A percentile compares a stretch with the other conserved stretches of the same genome.
phyloP scores from a whole-genome alignment of 495 filamentous ascomycete genomes.

The Aspergillus asperescens region DNA sequence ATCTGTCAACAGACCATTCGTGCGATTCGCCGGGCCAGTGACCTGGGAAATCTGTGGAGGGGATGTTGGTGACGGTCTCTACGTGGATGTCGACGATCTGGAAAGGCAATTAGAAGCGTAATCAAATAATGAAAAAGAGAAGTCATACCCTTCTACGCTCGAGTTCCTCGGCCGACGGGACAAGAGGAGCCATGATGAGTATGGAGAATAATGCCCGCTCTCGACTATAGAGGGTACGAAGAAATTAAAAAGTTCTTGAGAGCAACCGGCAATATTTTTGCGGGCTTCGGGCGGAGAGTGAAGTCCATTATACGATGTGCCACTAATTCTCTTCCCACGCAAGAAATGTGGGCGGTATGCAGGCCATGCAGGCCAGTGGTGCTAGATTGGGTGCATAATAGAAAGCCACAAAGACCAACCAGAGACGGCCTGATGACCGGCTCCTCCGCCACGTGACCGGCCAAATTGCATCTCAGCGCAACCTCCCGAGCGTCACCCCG shows the following conservation, averaged over 20 bases:
- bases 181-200: slow-evolving; percentile 43
- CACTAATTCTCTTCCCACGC: not conserved
- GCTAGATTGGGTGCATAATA: slow-evolving; percentile 20
- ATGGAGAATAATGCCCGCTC: slow-evolving; percentile 4
- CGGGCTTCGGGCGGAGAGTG: slow-evolving; percentile 27
- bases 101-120: slow-evolving; percentile 17
- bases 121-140: not conserved
- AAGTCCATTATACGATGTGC: slow-evolving; percentile 13
- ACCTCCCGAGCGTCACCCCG: slow-evolving; percentile 33
- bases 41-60: slow-evolving; percentile 83
- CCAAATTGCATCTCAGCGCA: slow-evolving; percentile 39
- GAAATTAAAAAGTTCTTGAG: slow-evolving; percentile 33
- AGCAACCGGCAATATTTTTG: slow-evolving; percentile 39
- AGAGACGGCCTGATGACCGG: slow-evolving; percentile 40
- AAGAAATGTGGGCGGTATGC: not conserved
- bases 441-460: slow-evolving; percentile 35
- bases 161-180: slow-evolving; percentile 46
- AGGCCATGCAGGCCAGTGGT: not conserved
- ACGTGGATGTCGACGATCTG: slow-evolving; percentile 80
- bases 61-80: slow-evolving; percentile 83
- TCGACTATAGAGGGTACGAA: slow-evolving; percentile 15
- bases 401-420: slow-evolving; percentile 28
- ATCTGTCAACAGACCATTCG: slow-evolving; percentile 73
- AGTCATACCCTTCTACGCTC: slow-evolving; percentile 44
- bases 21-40: slow-evolving; percentile 90